Conservation (phyloP, 208 protist genomes). For the Leishmania lainsoni region DNA sequence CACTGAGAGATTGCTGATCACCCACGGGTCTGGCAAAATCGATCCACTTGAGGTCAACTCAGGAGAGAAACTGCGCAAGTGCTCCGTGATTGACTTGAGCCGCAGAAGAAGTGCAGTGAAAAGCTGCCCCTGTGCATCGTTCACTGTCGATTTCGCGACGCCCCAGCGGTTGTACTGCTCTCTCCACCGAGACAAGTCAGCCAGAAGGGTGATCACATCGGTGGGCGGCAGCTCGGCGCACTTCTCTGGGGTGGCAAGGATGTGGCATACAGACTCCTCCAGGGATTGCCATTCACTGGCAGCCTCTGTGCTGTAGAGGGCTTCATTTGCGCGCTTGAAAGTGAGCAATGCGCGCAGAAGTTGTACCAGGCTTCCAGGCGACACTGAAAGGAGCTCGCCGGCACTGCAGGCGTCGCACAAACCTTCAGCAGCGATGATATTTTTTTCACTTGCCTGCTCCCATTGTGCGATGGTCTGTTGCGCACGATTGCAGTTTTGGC, state of each 20-base stretch:
- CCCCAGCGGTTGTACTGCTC: not conserved
- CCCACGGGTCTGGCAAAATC: conserved; percentile 1
- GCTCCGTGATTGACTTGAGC: not conserved
- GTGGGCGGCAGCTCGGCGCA: not conserved
- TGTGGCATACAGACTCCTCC: not conserved
- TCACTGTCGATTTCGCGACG: too few species aligned
- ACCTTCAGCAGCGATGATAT: not conserved
- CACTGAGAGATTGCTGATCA: not conserved
- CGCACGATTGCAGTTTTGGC: not conserved
- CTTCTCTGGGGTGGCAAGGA: conserved; percentile 1
- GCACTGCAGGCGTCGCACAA: conserved; percentile 16
- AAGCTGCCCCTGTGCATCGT: not conserved
- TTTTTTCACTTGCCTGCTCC: not conserved
- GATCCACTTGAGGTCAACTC: not conserved
- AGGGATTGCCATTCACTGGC: conserved; percentile 4
- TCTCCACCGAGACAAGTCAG: not conserved
- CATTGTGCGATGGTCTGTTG: not conserved
- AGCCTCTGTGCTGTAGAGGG: not conserved
- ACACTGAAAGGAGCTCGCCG: not conserved
- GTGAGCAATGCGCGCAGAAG: conserved; percentile 11
- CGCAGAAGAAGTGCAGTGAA: not conserved
- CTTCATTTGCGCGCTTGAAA: not conserved
- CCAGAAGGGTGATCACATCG: not conserved
- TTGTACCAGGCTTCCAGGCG: conserved; percentile 3
- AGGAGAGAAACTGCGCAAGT: not conserved